A percentile compares a stretch with the other conserved stretches of the same genome.
These are phyloP conservation scores for Ascochyta rabiei DNA, from an alignment of 2,329 filamentous ascomycete species.

Conservation along the genomic window DNA sequence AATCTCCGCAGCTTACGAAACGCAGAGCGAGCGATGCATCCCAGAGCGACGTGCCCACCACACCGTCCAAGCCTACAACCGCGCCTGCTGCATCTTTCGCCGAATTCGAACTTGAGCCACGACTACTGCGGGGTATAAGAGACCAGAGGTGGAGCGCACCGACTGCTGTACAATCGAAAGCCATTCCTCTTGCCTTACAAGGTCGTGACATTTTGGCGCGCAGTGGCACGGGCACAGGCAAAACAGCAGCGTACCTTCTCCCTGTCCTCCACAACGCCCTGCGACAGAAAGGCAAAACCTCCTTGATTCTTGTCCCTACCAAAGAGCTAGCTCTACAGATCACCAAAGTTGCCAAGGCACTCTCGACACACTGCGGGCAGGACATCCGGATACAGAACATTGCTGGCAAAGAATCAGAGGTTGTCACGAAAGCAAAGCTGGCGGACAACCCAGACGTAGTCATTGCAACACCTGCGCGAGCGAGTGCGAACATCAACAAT, in stretches of 20 bases:
- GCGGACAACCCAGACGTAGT: slow-evolving; percentile 87
- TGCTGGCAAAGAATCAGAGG: slow-evolving; percentile 86
- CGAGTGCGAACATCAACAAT: slow-evolving; percentile 76
- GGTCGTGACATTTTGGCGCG: slow-evolving; percentile 90
- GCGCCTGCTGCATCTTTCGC: slow-evolving; percentile 64
- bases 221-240: slow-evolving; percentile 93
- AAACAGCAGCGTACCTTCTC: slow-evolving; percentile 94
- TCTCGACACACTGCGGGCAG: slow-evolving; percentile 83
- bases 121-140: slow-evolving; percentile 83
- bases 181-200: slow-evolving; percentile 84
- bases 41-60: slow-evolving; percentile 24
- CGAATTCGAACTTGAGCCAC: slow-evolving; percentile 78
- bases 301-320: slow-evolving; percentile 91
- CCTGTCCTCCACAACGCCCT: slow-evolving; percentile 86
- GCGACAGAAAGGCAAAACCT: slow-evolving; percentile 75
- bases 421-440: slow-evolving; percentile 84
- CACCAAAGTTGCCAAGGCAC: slow-evolving; percentile 74
- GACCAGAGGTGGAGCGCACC: slow-evolving; percentile 84
- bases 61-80: slow-evolving; percentile 19
- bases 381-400: slow-evolving; percentile 83
- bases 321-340: slow-evolving; percentile 94
- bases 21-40: slow-evolving; percentile 33
- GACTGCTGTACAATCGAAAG: slow-evolving; percentile 85
- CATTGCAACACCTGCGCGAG: slow-evolving; percentile 87
- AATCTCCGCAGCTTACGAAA: slow-evolving; percentile 20